Base-by-base conservation (phyloP, 192 early-diverging fungal genomes). In the Coemansia sp. region DNA sequence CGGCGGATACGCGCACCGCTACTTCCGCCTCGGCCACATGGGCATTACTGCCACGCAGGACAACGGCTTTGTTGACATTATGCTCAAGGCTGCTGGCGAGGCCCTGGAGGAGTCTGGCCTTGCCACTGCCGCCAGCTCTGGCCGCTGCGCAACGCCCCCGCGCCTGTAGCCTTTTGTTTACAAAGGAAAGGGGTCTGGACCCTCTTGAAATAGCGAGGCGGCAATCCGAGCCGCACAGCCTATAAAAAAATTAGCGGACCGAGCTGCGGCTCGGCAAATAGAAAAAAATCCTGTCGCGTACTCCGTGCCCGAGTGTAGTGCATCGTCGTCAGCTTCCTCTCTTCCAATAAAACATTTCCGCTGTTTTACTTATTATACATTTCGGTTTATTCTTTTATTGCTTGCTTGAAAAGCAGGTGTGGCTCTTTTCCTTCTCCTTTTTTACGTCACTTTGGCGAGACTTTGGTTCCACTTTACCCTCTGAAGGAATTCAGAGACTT, bases 11-110 rank as follows among this genome's bases (percentile, higher is more conserved):
- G 91, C 91, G 3, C 74, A 89, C 24, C 89, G 94, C 70, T 99
- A 99, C 86, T 99, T 99, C 88, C 92, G 97, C 57, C 85, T 98
- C 38, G 96, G 89, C 49, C 93, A 94, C 69, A 93, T 94, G 93
- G 91, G 91, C 74, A 86, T 94, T 68, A 88, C 90, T 24, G 91
- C 89, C 42, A 88, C 86, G 25, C 87, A 90, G 72, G 79, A 86
- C 58, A 83, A 91, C 63, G 82, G 84, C 38, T 88, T 90, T 62
- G 79, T 93, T 25, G 86, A 90, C 38, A 79, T 84, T 49, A 90
- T 87, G 40, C 84, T 90, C 70, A 82, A 86, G 56, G 87, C 90
- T 17, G 83, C 89, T 59, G 76, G 76, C 47, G 65, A 70, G 51
- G 85, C 89, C 12, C 87, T 94, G 11, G 76, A 83, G 58, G 84